Evolutionary conservation across 176 grass and related monocot species (phyloP), one percentile per base, ranked within the genome.

Genomic region (Zoysia pacifica): DNA sequence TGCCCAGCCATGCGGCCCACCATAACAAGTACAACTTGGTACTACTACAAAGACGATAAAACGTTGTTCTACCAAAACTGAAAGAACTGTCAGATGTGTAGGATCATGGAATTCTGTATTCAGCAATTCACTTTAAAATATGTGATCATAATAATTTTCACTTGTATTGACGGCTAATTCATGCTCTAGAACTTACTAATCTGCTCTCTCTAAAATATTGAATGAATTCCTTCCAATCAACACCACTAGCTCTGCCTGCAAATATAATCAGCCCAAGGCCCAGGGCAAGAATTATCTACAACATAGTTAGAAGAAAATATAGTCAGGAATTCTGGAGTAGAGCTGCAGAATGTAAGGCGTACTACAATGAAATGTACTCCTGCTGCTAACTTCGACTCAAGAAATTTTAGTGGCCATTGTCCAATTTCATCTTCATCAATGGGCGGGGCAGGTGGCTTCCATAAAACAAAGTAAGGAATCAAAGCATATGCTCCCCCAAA

Each of bases 381-480:
- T 76, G 96, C 90, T 76, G 96, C 93, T 77, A 98, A 62, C 87
- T 89, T 94, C 79, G 96, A 94, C 77, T 98, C 92, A 8, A 98
- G 81, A 91, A 98, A 76, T 65, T 94, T 98, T 48, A 98, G 84
- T 61, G 90, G 92, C 92, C 90, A 93, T 58, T 79, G 78, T 71
- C 67, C 91, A 84, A 98, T 78, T 86, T 94, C 90, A 15, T 94
- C 96, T 89, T 98, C 96, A 48, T 80, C 88, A 81, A 94, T 91
- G 45, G 88, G 71, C 53, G 92, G 92, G 44, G 96, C 92, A 72
- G 95, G 95, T 2, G 95, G 96, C 64, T 91, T 98, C 96, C 96
- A 98, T 49, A 98, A 76, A 80, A 98, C 92, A 54, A 94, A 98
- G 83, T 94, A 98, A 9, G 96, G 92, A 83, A 98, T 98, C 38